Evolutionary conservation across 257 asterid species (phyloP).

Genomic region (Thymus mandschuricus): DNA sequence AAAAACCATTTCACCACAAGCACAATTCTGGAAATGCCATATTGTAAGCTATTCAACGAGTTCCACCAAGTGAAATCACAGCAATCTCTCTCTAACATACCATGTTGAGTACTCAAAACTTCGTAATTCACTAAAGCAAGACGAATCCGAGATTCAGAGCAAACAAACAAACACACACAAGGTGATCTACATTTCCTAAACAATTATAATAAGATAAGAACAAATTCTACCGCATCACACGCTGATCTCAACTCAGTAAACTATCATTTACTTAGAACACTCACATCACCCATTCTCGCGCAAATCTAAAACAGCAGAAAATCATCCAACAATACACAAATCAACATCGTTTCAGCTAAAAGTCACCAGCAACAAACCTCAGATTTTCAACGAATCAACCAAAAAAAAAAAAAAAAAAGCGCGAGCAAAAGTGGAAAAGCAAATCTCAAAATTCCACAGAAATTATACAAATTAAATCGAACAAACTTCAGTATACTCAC

Average conservation of each 20-base stretch:
- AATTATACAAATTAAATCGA: constrained; percentile 26
- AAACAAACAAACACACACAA: background rate
- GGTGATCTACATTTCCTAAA: constrained; percentile 1
- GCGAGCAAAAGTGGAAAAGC: constrained; percentile 14
- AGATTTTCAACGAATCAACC: background rate
- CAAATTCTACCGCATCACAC: background rate
- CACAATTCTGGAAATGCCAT: constrained; percentile 15
- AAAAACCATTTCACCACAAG: constrained; percentile 1
- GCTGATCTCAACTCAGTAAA: background rate
- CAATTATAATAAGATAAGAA: background rate
- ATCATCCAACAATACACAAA: background rate
- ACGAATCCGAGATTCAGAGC: background rate
- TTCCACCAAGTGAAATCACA: background rate
- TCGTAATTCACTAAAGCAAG: constrained; percentile 16
- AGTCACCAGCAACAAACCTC: background rate
- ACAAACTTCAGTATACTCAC: constrained; percentile 11
- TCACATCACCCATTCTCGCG: background rate
- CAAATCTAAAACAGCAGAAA: background rate
- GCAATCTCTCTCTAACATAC: background rate
- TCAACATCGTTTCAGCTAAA: background rate
- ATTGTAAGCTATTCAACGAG: background rate
- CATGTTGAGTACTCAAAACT: background rate
- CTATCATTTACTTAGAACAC: background rate
- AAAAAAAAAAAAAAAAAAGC: background rate
- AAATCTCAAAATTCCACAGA: constrained; percentile 28